These are phyloP conservation scores for Penicillium tannophilum DNA, from an alignment of 495 filamentous ascomycete genomes.

Conservation along the genomic window DNA sequence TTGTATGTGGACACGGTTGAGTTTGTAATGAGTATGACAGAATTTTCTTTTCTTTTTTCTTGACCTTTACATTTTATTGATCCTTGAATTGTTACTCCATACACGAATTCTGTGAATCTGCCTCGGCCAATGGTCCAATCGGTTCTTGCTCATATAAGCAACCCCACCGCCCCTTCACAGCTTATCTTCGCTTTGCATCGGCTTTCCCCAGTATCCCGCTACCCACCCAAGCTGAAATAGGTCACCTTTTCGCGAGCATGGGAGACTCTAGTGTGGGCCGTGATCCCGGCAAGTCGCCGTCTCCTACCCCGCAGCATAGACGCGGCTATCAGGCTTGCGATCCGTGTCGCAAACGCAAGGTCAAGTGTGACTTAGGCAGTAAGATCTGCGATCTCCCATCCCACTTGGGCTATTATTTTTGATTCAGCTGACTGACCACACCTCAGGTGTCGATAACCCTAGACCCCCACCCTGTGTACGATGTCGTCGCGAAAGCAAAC, in stretches of 20 bases:
- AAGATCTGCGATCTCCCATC: constrained; percentile 19
- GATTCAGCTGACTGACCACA: constrained; percentile 16
- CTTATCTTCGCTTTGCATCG: constrained; percentile 54
- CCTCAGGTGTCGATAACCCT: constrained; percentile 77
- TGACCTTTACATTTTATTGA: neutral
- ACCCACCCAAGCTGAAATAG: constrained; percentile 9
- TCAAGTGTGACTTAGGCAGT: constrained; percentile 90
- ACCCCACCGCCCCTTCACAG: constrained; percentile 40
- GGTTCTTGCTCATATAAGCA: constrained; percentile 28
- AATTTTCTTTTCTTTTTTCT: neutral
- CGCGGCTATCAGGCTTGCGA: constrained; percentile 87
- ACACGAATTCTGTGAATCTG: neutral
- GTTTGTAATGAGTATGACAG: neutral
- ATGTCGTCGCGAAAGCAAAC: constrained; percentile 89
- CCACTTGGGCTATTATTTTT: constrained; percentile 3
- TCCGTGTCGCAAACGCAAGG: constrained; percentile 87
- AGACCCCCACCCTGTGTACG: constrained; percentile 92
- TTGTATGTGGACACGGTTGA: constrained; percentile 1
- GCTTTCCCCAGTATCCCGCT: constrained; percentile 31
- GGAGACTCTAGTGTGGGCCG: constrained; percentile 26
- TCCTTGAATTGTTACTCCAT: neutral
- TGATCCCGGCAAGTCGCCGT: constrained; percentile 33
- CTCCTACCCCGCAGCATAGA: constrained; percentile 58
- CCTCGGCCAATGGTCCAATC: constrained; percentile 15
- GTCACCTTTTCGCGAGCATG: constrained; percentile 19